Percentiles rank a stretch among this genome's conserved stretches.
Evolutionary conservation across 73 alveolate genomes (phyloP).

Genomic region (Paramecium octaurelia): DNA sequence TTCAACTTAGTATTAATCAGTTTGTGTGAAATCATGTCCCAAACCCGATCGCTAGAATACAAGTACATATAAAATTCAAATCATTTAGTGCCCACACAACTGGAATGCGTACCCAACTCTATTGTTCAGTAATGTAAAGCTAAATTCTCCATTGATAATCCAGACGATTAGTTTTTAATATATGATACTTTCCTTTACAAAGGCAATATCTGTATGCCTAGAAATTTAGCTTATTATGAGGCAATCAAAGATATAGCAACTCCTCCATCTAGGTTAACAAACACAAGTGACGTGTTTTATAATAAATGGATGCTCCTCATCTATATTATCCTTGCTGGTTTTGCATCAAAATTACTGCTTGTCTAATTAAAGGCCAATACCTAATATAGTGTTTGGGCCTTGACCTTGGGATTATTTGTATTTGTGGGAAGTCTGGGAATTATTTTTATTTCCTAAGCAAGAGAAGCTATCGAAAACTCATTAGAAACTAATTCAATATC

Average conservation of each 20-base stretch:
- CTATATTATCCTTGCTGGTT: neutral
- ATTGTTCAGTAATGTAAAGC: neutral
- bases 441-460: neutral
- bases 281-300: neutral
- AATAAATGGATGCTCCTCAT: neutral
- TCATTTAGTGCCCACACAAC: neutral
- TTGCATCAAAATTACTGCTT: neutral
- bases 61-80: conserved; percentile 1
- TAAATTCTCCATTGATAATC: neutral
- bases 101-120: neutral
- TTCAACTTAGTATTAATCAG: neutral
- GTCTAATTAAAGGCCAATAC: neutral
- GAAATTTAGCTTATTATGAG: neutral
- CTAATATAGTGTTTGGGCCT: neutral
- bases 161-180: neutral
- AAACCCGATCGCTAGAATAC: neutral
- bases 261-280: neutral
- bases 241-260: neutral
- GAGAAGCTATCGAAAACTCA: neutral
- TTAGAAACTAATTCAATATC: neutral
- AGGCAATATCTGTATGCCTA: conserved; percentile 25
- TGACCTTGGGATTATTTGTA: neutral
- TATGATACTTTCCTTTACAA: conserved; percentile 25
- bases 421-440: neutral
- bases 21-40: conserved; percentile 54